phyloP scores from a whole-genome alignment of 2,329 filamentous ascomycete species.

The Colletotrichum siamense region DNA sequence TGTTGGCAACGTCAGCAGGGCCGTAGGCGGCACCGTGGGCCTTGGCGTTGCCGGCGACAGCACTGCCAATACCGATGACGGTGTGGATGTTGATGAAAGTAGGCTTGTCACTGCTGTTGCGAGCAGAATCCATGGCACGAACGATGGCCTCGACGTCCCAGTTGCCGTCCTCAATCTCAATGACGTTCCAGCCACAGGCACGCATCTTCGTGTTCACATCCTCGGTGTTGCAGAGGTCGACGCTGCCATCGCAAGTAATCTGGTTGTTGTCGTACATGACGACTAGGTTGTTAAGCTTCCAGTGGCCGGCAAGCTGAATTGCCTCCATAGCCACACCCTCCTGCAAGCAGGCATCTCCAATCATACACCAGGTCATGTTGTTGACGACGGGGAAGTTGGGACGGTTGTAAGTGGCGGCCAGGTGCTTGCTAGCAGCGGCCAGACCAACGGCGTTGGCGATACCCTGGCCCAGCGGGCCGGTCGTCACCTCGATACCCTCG shows the following conservation, averaged over 20 bases:
- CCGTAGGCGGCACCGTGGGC: constrained; percentile 66
- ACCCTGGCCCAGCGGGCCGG: constrained; percentile 63
- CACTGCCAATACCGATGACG: constrained; percentile 59
- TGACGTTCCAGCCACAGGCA: constrained; percentile 60
- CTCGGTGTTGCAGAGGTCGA: constrained; percentile 58
- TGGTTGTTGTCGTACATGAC: constrained; percentile 68
- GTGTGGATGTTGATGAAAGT: constrained; percentile 64
- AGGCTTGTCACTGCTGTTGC: constrained; percentile 49
- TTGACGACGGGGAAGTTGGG: constrained; percentile 52
- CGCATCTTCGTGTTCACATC: constrained; percentile 64
- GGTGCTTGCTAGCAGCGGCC: constrained; percentile 62
- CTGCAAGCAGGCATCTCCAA: constrained; percentile 63
- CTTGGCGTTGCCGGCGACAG: constrained; percentile 53
- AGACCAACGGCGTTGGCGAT: constrained; percentile 66
- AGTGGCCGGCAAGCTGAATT: constrained; percentile 61
- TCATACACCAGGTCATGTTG: constrained; percentile 62
- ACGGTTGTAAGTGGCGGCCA: constrained; percentile 58
- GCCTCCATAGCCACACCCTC: constrained; percentile 64
- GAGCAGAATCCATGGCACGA: constrained; percentile 49
- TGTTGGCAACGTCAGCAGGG: constrained; percentile 51
- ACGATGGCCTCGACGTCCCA: constrained; percentile 53
- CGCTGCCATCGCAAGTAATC: constrained; percentile 62
- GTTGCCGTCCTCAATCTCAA: constrained; percentile 58
- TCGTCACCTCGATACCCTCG: constrained; percentile 63
- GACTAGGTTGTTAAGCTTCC: constrained; percentile 59